Base-by-base conservation (phyloP, 2,329 filamentous ascomycete genomes). In the Xylaria sp. region DNA sequence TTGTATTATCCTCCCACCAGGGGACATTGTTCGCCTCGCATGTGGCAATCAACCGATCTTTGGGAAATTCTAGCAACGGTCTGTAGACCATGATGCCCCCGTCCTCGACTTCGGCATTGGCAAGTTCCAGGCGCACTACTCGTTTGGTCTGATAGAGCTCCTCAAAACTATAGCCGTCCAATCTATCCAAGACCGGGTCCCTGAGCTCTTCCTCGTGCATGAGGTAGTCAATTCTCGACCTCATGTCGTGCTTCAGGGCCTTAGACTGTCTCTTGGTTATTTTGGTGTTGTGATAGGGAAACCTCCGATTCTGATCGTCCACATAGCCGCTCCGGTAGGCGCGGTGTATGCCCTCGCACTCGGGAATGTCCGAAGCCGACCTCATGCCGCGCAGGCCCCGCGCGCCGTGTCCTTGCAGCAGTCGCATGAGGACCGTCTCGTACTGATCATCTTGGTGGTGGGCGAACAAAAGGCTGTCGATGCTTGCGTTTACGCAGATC, bases 381-480 rank as follows among this genome's bases (percentile, higher is more conserved):
- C 84, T 85, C 74, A 97, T 96, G 3, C 92, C 93, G 17, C 85
- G 83, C 36, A 97, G 82, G 0, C 93, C 94, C n/a, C 86, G 82
- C n/a, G 88, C 87, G 2, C 87, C 82, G 74, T 93, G 91, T 0
- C 90, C 89, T 3, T 84, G 83, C 9, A 90, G 80, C 42, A 98
- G 80, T 49, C 96, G 88, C 89, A 94, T 92, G 58, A 98, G 81
- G 4, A 97, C 85, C 0, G 94, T 97, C 81, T 99, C 96, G 65
- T 94, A 92, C 76, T 96, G 93, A 75, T 99, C 96, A 75, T 97
- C 94, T 70, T 87, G 84, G 78, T 99, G 96, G 77, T 99, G 96
- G 4, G 91, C 96, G 33, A 97, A 82, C 46, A 97, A 86, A 1
- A 98, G 78, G 23, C 88, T 87, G 4, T 79, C 80, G 4, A 92